These are phyloP conservation scores for Rubus parviflorus DNA, from an alignment of 306 rosid genomes.

Conservation along the genomic window DNA sequence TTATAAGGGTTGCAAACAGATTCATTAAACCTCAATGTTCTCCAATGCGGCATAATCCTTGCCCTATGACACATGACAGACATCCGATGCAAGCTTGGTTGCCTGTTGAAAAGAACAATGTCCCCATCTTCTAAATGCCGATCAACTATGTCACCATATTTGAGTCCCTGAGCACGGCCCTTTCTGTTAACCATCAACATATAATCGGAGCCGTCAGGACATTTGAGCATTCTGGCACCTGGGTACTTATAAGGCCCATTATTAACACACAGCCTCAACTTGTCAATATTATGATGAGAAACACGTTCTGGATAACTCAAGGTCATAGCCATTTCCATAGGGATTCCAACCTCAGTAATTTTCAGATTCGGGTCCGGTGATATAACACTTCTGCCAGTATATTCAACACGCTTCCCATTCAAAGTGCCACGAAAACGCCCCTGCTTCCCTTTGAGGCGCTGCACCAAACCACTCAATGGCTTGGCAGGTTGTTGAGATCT, in stretches of 20 bases:
- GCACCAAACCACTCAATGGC: constrained; percentile 71
- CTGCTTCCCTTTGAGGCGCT: constrained; percentile 92
- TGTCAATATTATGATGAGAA: constrained; percentile 78
- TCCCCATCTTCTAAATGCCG: constrained; percentile 99
- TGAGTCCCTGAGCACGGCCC: constrained; percentile 68
- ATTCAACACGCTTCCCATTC: constrained; percentile 93
- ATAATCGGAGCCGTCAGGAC: constrained; percentile 41
- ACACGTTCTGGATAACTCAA: constrained; percentile 90
- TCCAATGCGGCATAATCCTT: constrained; percentile 89
- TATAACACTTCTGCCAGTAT: constrained; percentile 90
- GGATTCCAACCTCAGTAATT: constrained; percentile 94
- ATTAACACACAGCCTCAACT: constrained; percentile 82
- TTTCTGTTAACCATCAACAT: constrained; percentile 39
- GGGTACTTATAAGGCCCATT: constrained; percentile 96
- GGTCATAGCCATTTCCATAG: constrained; percentile 87
- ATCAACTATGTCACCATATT: constrained; percentile 77
- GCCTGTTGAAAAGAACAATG: constrained; percentile 86
- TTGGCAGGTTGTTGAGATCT: constrained; percentile 21
- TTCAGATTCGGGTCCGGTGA: constrained; percentile 97
- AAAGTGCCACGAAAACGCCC: constrained; percentile 93
- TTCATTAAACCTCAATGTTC: constrained; percentile 95
- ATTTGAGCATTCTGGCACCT: constrained; percentile 66
- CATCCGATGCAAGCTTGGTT: constrained; percentile 97
- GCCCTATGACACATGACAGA: constrained; percentile 98
- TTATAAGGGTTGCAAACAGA: constrained; percentile 97